phyloP scores from a whole-genome alignment of 73 alveolate genomes.

The Uronychia setigera region DNA sequence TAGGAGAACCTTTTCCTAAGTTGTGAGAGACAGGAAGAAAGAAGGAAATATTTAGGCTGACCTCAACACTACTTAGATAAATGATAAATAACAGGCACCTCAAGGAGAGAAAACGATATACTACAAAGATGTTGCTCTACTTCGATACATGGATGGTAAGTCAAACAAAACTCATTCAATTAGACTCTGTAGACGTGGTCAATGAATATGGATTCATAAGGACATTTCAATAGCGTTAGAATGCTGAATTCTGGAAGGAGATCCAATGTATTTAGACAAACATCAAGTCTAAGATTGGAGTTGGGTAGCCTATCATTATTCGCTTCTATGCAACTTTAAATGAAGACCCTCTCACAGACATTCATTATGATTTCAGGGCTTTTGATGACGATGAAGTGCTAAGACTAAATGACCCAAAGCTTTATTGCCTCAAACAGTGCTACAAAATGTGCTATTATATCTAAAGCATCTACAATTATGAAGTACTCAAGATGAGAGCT shows the following conservation, averaged over 20 bases:
- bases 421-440: conserved; percentile 56
- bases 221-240: conserved; percentile 45
- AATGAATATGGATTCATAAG: conserved; percentile 61
- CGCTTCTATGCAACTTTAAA: conserved; percentile 63
- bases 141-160: conserved; percentile 37
- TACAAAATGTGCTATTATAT: conserved; percentile 67
- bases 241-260: conserved; percentile 60
- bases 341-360: conserved; percentile 41
- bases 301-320: conserved; percentile 58
- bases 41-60: background rate
- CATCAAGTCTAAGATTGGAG: conserved; percentile 55
- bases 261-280: conserved; percentile 54
- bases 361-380: conserved; percentile 40
- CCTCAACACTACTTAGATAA: background rate
- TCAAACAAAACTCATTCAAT: conserved; percentile 16
- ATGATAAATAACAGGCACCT: too few species aligned
- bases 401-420: conserved; percentile 11
- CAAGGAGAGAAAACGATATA: conserved; percentile 32
- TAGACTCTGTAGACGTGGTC: conserved; percentile 41
- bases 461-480: conserved; percentile 42
- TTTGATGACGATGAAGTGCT: conserved; percentile 55
- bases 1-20: conserved; percentile 33
- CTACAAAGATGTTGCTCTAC: conserved; percentile 59
- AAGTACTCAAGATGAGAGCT: conserved; percentile 63
- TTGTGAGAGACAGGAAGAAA: conserved; percentile 42